Base-by-base conservation (phyloP, 306 rosid genomes). In the Vicia villosa region DNA sequence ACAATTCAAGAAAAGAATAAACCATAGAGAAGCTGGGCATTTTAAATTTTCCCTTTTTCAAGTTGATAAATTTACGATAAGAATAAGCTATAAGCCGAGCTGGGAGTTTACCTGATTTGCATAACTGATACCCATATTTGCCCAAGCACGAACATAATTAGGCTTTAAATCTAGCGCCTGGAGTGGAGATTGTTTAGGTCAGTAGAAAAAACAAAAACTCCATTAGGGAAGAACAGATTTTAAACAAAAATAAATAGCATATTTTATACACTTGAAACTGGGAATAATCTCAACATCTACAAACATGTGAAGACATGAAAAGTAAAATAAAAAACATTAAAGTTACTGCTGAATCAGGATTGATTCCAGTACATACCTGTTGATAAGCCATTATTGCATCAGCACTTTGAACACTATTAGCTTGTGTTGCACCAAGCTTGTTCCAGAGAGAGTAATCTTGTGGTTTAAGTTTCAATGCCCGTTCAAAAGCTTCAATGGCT, bases 381-480 rank as follows among this genome's bases (percentile, higher is more conserved):
- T 91, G 99, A 79, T 94, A 94, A 76, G 99, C 99, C 81, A 82
- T 72, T 78, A 94, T 91, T 42, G 99, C 99, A 83, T 94, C 99
- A 24, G 95, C 97, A 80, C 99, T 94, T 82, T 91, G 99, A 72
- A 94, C 81, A 76, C 99, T 94, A 82, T 94, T 94, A 49, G 99
- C 99, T 77, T 94, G 97, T 58, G 99, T 91, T 64, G 99, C 99
- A 76, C 99, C 99, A 76, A 94, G 95, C 92, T 94, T 94, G 88
- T 94, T 94, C 99, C 99, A 94, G 28, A 94, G 92, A 79, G 99
- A 94, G 81, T 94, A 94, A 80, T 94, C 99, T 10, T 86, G 90
- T 0, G 99, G 97, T 80, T 89, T 89, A 72, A 94, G 87, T 82
- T 87, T 89, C 79, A 94, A 81, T 56, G 99, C 99, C 59, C 86